These are phyloP conservation scores for Whalleya microplaca DNA, from an alignment of 2,329 filamentous ascomycete genomes.

Conservation along the genomic window DNA sequence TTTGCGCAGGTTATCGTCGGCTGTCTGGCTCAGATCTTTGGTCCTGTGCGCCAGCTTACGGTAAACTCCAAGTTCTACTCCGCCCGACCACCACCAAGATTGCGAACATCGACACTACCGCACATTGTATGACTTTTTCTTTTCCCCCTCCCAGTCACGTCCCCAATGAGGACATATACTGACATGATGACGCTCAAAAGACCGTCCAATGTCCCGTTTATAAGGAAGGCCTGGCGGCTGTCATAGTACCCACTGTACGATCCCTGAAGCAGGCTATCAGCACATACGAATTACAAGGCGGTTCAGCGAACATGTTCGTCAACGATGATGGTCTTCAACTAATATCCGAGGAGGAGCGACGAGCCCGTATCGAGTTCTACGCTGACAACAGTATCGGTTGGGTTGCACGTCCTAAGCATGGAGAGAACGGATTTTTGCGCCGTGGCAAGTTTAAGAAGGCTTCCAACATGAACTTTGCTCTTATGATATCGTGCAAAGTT, in stretches of 20 bases:
- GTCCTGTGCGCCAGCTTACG: conserved; percentile 73
- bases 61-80: conserved; percentile 84
- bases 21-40: conserved; percentile 75
- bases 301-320: conserved; percentile 77
- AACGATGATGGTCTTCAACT: conserved; percentile 77
- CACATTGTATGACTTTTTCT: conserved; percentile 51
- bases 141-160: neutral
- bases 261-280: conserved; percentile 79
- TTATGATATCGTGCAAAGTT: conserved; percentile 63
- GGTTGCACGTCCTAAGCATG: conserved; percentile 68
- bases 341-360: conserved; percentile 63
- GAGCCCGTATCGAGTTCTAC: conserved; percentile 69
- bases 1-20: conserved; percentile 79
- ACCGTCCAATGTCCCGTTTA: conserved; percentile 89
- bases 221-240: conserved; percentile 76
- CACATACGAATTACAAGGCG: conserved; percentile 76
- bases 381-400: conserved; percentile 71
- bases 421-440: conserved; percentile 61
- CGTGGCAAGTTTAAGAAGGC: conserved; percentile 73
- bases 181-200: conserved; percentile 10
- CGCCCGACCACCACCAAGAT: conserved; percentile 66
- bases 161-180: conserved; percentile 8
- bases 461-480: conserved; percentile 75
- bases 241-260: conserved; percentile 77
- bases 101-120: conserved; percentile 62